Base-by-base conservation (phyloP, 1,284 basidiomycete genomes). In the Vanrija pseudolonga region DNA sequence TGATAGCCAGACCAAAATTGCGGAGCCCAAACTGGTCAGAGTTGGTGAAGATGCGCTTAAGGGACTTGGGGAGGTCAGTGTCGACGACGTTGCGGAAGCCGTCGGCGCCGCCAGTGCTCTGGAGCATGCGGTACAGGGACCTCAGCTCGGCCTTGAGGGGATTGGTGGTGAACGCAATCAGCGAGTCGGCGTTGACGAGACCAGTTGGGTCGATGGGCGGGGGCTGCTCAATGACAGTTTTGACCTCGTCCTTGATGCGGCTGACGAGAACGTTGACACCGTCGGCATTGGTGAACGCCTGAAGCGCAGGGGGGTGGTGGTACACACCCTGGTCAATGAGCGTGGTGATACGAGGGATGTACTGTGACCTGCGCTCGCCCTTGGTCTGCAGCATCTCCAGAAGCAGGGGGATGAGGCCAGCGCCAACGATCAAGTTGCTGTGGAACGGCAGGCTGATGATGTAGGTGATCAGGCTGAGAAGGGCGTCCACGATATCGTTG, bases 51-150 rank as follows among this genome's bases (percentile, higher is more conserved):
- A 98, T 89, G 71, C 84, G 86, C 79, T 92, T 92, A 71, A 96
- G 82, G 1, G 90, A 92, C 66, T 85, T 84, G 45, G 93, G 81
- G 17, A 98, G 79, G 4, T 91, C 86, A 37, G 89, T 88, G 74
- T 99, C 96, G 56, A 98, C 92, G 42, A 99, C 80, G 40, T 93
- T 95, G 38, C 96, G 86, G 26, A 99, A 82, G 2, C 94, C 93
- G 70, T 99, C 96, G 12, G 90, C 84, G 4, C 92, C 93, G 4
- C 95, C 93, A 0, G 92, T 88, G 0, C 89, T 87, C 68, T 92
- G 89, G 89, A 98, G 96, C 84, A 98, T 91, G 41, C 94, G 87
- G 68, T 95, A 90, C 76, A 96, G 85, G 0, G 93, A 92, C 43
- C 96, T 87, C 43, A 98, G 77, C n/a, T 92, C 83, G 61, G 93